Conservation (phyloP, 495 filamentous ascomycete genomes). For the Tuber indicum region DNA sequence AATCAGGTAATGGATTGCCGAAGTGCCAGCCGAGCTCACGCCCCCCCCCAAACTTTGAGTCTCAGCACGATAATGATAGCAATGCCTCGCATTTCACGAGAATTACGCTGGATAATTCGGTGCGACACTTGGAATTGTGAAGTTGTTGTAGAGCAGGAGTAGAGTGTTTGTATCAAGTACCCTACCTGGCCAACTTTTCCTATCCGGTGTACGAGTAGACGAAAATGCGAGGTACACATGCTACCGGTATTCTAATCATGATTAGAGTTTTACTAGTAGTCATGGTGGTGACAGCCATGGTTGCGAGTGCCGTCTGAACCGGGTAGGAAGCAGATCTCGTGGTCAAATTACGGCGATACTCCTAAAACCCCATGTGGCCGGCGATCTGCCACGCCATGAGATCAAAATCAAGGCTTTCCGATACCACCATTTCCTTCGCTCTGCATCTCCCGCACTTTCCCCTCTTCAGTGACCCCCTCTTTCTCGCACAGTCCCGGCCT, state of each 20-base stretch:
- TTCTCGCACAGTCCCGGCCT: neutral
- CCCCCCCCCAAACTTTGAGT: neutral
- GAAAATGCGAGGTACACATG: neutral
- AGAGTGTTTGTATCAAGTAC: neutral
- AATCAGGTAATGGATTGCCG: neutral
- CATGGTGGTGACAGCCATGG: neutral
- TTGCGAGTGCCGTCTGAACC: neutral
- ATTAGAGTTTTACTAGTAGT: neutral
- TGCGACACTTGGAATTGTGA: neutral
- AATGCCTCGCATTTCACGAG: neutral
- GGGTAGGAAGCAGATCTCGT: neutral
- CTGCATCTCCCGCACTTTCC: neutral
- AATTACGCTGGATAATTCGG: neutral
- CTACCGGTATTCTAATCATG: neutral
- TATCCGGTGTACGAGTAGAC: neutral
- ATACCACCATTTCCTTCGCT: constrained; percentile 6
- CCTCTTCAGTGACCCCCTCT: neutral
- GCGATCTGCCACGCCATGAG: neutral
- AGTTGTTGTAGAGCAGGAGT: neutral
- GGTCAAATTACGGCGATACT: neutral
- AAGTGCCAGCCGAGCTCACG: neutral
- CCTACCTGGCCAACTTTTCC: neutral
- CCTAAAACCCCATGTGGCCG: neutral
- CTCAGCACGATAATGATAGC: neutral
- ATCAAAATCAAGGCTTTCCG: neutral